phyloP scores from a whole-genome alignment of 2,329 filamentous ascomycete genomes.

The Fusarium metavorans region DNA sequence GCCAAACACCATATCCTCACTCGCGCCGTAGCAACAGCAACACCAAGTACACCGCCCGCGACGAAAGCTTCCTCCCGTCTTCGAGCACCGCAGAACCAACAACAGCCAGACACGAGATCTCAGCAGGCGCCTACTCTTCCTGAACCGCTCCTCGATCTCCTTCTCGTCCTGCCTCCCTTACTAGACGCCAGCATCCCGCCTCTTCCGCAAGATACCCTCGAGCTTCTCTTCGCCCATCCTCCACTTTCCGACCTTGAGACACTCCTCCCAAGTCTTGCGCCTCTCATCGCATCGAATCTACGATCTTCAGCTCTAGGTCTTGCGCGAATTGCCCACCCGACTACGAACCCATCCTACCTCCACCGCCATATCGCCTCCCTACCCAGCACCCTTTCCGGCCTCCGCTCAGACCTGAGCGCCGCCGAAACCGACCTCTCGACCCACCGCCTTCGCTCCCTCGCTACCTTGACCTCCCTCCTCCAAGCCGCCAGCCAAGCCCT shows the following conservation, averaged over 20 bases:
- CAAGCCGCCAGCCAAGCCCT: constrained; percentile 54
- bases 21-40: constrained; percentile 61
- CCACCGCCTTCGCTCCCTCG: constrained; percentile 55
- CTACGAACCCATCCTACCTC: constrained; percentile 67
- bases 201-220: constrained; percentile 51
- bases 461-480: constrained; percentile 54
- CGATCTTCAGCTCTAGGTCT: constrained; percentile 61
- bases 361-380: constrained; percentile 68
- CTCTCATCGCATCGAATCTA: constrained; percentile 63
- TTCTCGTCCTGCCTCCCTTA: constrained; percentile 66
- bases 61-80: constrained; percentile 44
- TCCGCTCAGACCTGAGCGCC: constrained; percentile 49
- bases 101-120: constrained; percentile 37
- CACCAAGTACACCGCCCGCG: constrained; percentile 45
- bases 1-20: constrained; percentile 65
- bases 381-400: constrained; percentile 52
- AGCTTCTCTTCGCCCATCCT: constrained; percentile 62
- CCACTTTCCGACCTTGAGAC: constrained; percentile 61
- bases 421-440: constrained; percentile 50
- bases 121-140: constrained; percentile 47
- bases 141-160: constrained; percentile 63
- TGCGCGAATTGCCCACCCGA: constrained; percentile 61
- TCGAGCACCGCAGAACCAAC: constrained; percentile 30
- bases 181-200: constrained; percentile 51
- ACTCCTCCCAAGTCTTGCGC: constrained; percentile 61